Percentiles rank a stretch among this genome's conserved stretches.
phyloP scores from a whole-genome alignment of 768 basidiomycete genomes.

The Leccinum rimulosum region DNA sequence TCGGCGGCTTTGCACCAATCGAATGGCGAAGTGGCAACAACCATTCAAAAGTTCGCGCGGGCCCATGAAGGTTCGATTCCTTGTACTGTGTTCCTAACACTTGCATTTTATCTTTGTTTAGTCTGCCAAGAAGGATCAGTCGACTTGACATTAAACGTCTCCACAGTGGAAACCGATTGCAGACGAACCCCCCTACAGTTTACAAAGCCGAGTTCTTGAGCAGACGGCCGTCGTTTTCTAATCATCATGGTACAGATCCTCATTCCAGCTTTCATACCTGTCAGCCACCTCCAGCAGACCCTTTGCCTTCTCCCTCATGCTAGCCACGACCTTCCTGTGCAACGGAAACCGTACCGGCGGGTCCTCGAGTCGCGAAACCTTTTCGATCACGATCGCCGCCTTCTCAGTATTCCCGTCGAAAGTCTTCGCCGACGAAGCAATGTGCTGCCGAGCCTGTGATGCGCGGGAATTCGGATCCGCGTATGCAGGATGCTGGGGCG shows the following conservation, averaged over 20 bases:
- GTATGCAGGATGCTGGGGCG: slow-evolving; percentile 22
- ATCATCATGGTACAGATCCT: slow-evolving; percentile 13
- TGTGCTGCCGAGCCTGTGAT: slow-evolving; percentile 4
- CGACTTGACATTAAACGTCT: not conserved
- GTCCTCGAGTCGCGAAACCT: slow-evolving; percentile 12
- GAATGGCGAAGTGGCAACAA: too few species aligned
- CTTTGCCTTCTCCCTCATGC: slow-evolving; percentile 14
- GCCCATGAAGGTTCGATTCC: too few species aligned
- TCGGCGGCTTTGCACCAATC: not conserved
- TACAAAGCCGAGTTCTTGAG: too few species aligned
- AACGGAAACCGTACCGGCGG: slow-evolving; percentile 16
- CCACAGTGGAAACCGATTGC: not conserved
- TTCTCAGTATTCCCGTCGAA: slow-evolving; percentile 17
- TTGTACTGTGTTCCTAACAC: too few species aligned
- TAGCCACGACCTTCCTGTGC: slow-evolving; percentile 5
- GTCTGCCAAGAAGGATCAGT: not conserved
- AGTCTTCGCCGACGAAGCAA: not conserved
- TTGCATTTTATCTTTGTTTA: not conserved
- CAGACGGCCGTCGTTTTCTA: not conserved
- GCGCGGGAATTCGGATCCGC: slow-evolving; percentile 1
- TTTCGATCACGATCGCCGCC: slow-evolving; percentile 16
- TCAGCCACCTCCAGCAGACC: slow-evolving; percentile 8
- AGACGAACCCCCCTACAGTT: slow-evolving; percentile 5
- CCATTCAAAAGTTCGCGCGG: too few species aligned
- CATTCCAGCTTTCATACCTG: slow-evolving; percentile 17